Evolutionary conservation across 805 yeast species (phyloP), one percentile per base, ranked within the genome.

Genomic region (Kodamaea sagamina): DNA sequence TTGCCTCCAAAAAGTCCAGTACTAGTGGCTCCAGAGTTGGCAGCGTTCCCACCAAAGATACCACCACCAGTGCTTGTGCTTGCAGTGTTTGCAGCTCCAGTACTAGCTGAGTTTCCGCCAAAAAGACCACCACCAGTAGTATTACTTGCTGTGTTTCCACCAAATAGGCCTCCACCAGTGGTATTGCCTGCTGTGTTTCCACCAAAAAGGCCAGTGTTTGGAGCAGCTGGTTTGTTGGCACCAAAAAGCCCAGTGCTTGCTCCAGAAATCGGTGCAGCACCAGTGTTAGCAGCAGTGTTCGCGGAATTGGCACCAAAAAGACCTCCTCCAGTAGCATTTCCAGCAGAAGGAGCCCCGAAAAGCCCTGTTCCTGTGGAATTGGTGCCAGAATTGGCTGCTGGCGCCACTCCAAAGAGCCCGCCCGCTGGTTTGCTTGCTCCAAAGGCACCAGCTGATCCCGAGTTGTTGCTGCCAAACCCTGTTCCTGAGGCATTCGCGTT

Each of bases 1-100:
- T 41, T 42, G 2, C 36, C 40, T 12, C 44, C 44, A 38, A 43
- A 43, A 29, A 43, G 46, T 6, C 46, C 41, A 5, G 34, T 22
- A 11, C 36, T 15, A 4, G 43, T 34, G 37, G 12, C 22, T 32
- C 21, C 19, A 36, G 37, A 17, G 27, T 12, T 36, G 25, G 10
- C 29, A n/a, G 39, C 22, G 34, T 41, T 34, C 2, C 35, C 32
- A 5, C 44, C 44, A 17, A 41, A 41, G 10, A 41, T 36, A 10
- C 44, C 44, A 9, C 41, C 41, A 21, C 36, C 11, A 27, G 44
- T 6, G 24, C 8, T 21, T 21, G 24, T 21, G 24, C 8, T n/a
- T 15, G 28, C 19, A 24, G 44, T 19, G 15, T 36, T 36, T 5
- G 32, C 16, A 10, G 39, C 25, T 13, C 25, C 32, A 11, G 29